Evolutionary conservation across 1,284 basidiomycete species (phyloP), one percentile per base, ranked within the genome.

Genomic region (Cystobasidiaceae sp.): DNA sequence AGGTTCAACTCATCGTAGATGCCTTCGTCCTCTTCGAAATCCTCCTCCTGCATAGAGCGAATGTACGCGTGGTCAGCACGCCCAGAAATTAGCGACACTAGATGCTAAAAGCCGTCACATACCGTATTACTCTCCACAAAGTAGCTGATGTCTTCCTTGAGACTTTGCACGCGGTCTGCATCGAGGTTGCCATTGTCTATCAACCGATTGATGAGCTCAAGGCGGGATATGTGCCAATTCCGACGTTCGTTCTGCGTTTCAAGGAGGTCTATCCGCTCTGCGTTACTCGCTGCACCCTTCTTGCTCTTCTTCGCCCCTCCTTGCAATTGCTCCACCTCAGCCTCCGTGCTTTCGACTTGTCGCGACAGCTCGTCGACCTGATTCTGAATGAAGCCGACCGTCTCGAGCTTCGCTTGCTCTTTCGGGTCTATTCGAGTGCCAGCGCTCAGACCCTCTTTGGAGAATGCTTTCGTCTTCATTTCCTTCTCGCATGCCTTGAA

Each of bases 401-500:
- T 86, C 75, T 97, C 93, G 69, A 89, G 83, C 79, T 97, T 97
- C 79, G 94, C 92, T 80, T 94, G 91, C 68, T 96, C 92, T 76
- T 90, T 92, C 54, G 96, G 96, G 77, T 98, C 96, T 30, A 98
- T 86, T 74, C 90, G 90, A 48, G 91, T 85, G 3, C 93, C 92
- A 63, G 93, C 91, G 69, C 89, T 97, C 34, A 99, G 83, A 39
- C 96, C 96, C 78, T 97, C 96, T 78, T 98, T 99, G 32, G 93
- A 97, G 80, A 98, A 99, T 0, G 96, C 96, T 78, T 99, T 99
- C 69, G 96, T 98, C 84, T 99, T 99, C 93, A 98, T 97, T 80
- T 98, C 96, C 81, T 98, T 99, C 81, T 99, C 96, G 79, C 92
- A 91, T 25, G 94, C 94, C 76, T 99, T 99, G 85, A 99, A 99